phyloP scores from a whole-genome alignment of 371 early-diverging fungal species.

The Nematocida ironsii region DNA sequence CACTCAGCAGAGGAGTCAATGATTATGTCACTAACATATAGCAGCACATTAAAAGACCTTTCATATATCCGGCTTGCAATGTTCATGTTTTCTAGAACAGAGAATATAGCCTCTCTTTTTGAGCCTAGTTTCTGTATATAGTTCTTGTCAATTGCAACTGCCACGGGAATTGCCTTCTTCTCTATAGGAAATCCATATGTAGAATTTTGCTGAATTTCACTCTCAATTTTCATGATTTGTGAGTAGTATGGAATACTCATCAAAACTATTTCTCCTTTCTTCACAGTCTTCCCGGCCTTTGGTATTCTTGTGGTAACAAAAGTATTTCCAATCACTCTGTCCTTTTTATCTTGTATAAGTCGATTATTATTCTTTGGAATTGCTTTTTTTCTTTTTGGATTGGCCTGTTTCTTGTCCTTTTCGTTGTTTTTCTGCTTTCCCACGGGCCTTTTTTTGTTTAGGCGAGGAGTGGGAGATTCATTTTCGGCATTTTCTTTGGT shows the following conservation, averaged over 20 bases:
- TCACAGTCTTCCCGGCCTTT: neutral
- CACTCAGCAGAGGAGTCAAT: constrained; percentile 50
- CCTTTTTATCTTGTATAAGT: constrained; percentile 13
- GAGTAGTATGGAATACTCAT: constrained; percentile 46
- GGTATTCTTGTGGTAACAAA: constrained; percentile 33
- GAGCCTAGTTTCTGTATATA: constrained; percentile 31
- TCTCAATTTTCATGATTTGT: constrained; percentile 22
- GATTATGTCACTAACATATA: constrained; percentile 53
- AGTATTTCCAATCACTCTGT: constrained; percentile 19
- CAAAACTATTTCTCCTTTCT: constrained; percentile 36
- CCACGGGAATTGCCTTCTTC: constrained; percentile 17
- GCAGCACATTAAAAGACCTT: constrained; percentile 27
- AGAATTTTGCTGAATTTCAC: neutral
- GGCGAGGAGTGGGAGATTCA: neutral
- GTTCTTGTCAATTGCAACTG: constrained; percentile 6
- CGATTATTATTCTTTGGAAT: neutral
- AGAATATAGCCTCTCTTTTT: constrained; percentile 36
- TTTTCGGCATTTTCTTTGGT: neutral
- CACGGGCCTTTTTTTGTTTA: neutral
- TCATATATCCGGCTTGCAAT: constrained; percentile 55
- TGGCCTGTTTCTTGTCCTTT: neutral
- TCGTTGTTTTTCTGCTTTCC: neutral
- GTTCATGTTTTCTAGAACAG: constrained; percentile 48
- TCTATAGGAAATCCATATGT: constrained; percentile 42
- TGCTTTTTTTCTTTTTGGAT: neutral